A percentile compares a stretch with the other conserved stretches of the same genome.
Conservation (phyloP, 2,329 filamentous ascomycete species). For the Xylariaceae sp. region DNA sequence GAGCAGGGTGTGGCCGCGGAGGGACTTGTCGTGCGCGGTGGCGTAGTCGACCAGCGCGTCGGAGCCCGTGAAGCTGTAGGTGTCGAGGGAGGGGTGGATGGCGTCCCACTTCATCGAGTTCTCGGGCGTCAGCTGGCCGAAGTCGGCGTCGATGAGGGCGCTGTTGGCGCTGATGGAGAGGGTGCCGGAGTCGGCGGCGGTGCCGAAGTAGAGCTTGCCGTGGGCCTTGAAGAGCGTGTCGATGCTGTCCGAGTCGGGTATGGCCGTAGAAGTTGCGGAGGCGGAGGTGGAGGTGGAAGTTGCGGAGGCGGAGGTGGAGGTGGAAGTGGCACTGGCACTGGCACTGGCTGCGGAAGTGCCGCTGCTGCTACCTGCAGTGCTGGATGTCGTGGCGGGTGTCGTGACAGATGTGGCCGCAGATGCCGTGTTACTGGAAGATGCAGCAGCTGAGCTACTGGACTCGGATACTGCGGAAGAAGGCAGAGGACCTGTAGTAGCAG, state of each 20-base stretch:
- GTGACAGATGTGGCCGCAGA: not conserved
- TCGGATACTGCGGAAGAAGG: too few species aligned
- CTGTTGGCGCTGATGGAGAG: slow-evolving; percentile 46
- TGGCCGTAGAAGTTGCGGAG: slow-evolving; percentile 33
- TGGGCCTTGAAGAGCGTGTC: slow-evolving; percentile 54
- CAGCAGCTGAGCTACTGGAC: not conserved
- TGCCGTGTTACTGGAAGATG: not conserved
- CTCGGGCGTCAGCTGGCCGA: slow-evolving; percentile 62
- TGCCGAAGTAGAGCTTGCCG: slow-evolving; percentile 64
- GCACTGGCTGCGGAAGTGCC: not conserved
- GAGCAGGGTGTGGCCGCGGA: slow-evolving; percentile 63
- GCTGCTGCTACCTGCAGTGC: too few species aligned
- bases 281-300: slow-evolving; percentile 8
- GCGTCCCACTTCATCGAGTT: slow-evolving; percentile 61
- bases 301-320: not conserved
- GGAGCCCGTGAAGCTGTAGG: slow-evolving; percentile 52
- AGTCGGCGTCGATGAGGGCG: slow-evolving; percentile 56
- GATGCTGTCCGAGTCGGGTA: slow-evolving; percentile 37
- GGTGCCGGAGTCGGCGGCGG: slow-evolving; percentile 48
- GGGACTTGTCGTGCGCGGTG: slow-evolving; percentile 47
- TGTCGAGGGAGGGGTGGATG: slow-evolving; percentile 32
- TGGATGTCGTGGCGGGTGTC: not conserved
- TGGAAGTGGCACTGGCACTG: not conserved
- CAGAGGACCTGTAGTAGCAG: too few species aligned
- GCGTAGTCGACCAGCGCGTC: slow-evolving; percentile 60